Evolutionary conservation across 495 filamentous ascomycete genomes (phyloP), one percentile per base, ranked within the genome.

Genomic region (Penicillium mononematosum): DNA sequence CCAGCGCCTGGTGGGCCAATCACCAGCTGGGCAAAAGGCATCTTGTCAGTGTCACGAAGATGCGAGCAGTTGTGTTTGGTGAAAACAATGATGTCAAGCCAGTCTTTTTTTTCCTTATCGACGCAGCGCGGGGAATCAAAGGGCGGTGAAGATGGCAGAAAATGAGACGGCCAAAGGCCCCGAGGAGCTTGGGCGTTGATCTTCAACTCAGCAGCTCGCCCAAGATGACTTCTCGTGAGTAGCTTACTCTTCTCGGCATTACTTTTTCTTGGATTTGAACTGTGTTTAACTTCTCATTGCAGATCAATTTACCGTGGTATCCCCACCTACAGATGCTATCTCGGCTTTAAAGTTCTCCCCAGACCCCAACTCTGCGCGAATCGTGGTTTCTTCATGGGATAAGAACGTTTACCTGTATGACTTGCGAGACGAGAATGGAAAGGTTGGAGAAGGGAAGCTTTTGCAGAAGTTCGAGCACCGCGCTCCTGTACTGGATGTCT

Each of bases 341-440:
- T 95, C 92, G 51, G 79, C 91, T 5, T 72, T 97, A 59, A 85
- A 84, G 61, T 98, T 96, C 78, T 88, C 91, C 36, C 89, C 90
- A 42, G 76, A 81, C 24, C 78, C 87, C 12, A 58, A 76, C 50
- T 80, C 81, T 14, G 87, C 82, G 45, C 82, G 83, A 50, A 80
- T 98, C 31, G 83, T 96, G 29, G 91, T 91, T 64, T 88, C 93
- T 10, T 98, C 93, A 53, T 98, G 94, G 94, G 94, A 97, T 72
- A 90, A 85, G 72, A 81, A 89, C 70, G 85, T 95, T 24, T 96
- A 96, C 72, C 82, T 96, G 42, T 98, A 98, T 78, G 88, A 96
- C 64, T 81, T 82, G 52, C 79, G 81, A 58, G 77, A 80, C 44
- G 84, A 86, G 39, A 81, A 84, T 57, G 84, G 82, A 10, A 54